A percentile compares a stretch with the other conserved stretches of the same genome.
These are phyloP conservation scores for Lipomyces yamanashiensis DNA, from an alignment of 805 yeast genomes.

Conservation along the genomic window DNA sequence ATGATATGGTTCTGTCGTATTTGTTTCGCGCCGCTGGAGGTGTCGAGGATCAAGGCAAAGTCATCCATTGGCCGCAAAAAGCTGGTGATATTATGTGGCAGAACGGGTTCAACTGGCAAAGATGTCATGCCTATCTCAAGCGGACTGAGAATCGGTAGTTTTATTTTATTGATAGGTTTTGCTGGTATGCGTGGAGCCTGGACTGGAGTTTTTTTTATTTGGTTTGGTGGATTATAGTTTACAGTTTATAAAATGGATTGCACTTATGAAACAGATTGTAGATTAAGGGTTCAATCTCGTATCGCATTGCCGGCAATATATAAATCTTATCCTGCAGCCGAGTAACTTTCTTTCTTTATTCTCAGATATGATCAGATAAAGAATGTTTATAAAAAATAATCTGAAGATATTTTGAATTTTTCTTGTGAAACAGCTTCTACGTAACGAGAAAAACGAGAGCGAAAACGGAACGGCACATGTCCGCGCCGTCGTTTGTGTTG, in stretches of 20 bases:
- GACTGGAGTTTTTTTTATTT: neutral
- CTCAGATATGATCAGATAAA: too few relatives aligned
- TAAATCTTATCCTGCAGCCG: too few relatives aligned
- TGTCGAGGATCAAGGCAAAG: slow-evolving; percentile 18
- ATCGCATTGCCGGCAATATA: too few relatives aligned
- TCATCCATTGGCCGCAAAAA: slow-evolving; percentile 19
- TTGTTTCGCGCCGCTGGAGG: slow-evolving; percentile 33
- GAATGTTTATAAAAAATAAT: too few relatives aligned
- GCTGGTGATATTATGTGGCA: neutral
- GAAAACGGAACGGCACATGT: too few relatives aligned
- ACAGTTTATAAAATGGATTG: neutral
- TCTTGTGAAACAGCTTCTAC: too few relatives aligned
- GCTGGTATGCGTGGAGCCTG: neutral
- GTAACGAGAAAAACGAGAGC: too few relatives aligned
- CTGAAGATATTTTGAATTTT: too few relatives aligned
- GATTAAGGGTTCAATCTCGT: too few relatives aligned
- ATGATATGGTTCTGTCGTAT: slow-evolving; percentile 30
- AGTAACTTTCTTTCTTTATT: too few relatives aligned
- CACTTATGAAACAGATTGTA: neutral
- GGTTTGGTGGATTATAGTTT: too few relatives aligned
- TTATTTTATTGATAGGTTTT: neutral
- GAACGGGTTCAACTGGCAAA: slow-evolving; percentile 14
- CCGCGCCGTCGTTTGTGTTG: too few relatives aligned
- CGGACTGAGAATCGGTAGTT: slow-evolving; percentile 6
- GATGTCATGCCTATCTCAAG: slow-evolving; percentile 17